Conservation (phyloP, 2,329 filamentous ascomycete genomes). For the Aspergillus phoenicis region DNA sequence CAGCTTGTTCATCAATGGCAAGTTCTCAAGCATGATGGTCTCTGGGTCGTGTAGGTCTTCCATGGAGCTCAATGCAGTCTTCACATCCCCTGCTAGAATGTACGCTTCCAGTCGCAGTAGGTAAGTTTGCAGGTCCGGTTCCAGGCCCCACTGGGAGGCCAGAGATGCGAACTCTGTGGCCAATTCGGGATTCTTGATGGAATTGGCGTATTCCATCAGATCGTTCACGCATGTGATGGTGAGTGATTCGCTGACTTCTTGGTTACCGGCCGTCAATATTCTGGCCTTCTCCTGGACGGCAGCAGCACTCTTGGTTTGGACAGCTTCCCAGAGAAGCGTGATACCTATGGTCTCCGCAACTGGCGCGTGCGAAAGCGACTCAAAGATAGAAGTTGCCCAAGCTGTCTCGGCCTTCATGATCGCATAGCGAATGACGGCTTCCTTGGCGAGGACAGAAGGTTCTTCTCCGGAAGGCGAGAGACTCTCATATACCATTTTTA, state of each 20-base stretch:
- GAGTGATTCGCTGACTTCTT: slow-evolving; percentile 52
- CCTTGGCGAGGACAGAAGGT: slow-evolving; percentile 53
- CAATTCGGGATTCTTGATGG: slow-evolving; percentile 68
- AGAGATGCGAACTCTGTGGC: slow-evolving; percentile 74
- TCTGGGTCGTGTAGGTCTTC: slow-evolving; percentile 56
- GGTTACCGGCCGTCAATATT: slow-evolving; percentile 59
- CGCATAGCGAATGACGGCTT: slow-evolving; percentile 63
- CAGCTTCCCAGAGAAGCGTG: slow-evolving; percentile 73
- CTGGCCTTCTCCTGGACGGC: slow-evolving; percentile 73
- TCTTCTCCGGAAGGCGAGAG: slow-evolving; percentile 47
- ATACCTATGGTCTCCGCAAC: slow-evolving; percentile 68
- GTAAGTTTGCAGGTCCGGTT: slow-evolving; percentile 69
- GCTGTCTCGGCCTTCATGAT: slow-evolving; percentile 60
- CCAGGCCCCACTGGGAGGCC: slow-evolving; percentile 65
- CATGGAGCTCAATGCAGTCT: slow-evolving; percentile 60
- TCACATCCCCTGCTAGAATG: slow-evolving; percentile 71
- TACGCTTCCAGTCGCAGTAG: slow-evolving; percentile 76
- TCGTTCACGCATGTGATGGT: slow-evolving; percentile 75
- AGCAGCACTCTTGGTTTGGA: slow-evolving; percentile 70
- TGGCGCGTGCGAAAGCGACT: slow-evolving; percentile 47
- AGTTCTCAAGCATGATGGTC: slow-evolving; percentile 59
- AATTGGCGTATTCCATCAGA: slow-evolving; percentile 72
- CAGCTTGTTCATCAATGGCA: slow-evolving; percentile 69
- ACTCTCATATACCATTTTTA: slow-evolving; percentile 68
- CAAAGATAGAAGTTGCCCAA: slow-evolving; percentile 66